phyloP scores from a whole-genome alignment of 169 alveolate genomes.

The Plasmodium sp. region DNA sequence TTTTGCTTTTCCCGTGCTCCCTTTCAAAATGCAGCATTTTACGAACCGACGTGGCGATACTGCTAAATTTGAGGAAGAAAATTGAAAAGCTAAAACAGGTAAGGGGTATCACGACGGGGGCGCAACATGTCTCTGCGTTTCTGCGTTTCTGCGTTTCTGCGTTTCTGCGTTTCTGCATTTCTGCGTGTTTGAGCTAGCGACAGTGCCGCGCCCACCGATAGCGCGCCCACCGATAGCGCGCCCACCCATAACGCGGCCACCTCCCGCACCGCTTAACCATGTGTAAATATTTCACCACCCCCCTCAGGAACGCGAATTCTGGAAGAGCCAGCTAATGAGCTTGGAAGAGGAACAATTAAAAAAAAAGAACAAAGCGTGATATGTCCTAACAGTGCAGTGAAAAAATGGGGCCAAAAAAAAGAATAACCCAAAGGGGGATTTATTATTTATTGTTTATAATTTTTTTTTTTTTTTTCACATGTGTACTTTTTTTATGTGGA shows the following conservation, averaged over 20 bases:
- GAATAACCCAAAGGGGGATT: background rate
- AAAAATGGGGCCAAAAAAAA: background rate
- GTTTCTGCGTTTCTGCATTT: background rate
- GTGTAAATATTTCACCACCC: background rate
- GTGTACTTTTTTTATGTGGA: background rate
- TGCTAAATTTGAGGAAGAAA: constrained; percentile 57
- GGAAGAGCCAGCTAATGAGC: constrained; percentile 34
- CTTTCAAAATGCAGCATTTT: constrained; percentile 20
- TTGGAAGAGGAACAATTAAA: constrained; percentile 62
- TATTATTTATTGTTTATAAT: background rate
- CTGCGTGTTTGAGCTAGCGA: background rate
- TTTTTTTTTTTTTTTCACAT: background rate
- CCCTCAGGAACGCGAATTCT: constrained; percentile 48
- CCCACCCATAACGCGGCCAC: background rate
- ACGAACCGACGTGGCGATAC: constrained; percentile 72
- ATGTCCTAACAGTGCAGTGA: background rate
- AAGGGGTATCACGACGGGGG: background rate
- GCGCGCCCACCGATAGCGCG: background rate
- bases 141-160: background rate
- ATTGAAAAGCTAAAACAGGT: constrained; percentile 71
- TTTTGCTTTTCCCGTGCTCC: background rate
- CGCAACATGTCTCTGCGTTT: background rate
- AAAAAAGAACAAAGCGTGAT: constrained; percentile 25
- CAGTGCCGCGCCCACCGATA: background rate
- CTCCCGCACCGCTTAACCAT: background rate